A percentile compares a stretch with the other conserved stretches of the same genome.
These are phyloP conservation scores for Aaosphaeria arxii DNA, from an alignment of 2,329 filamentous ascomycete species.

Conservation along the genomic window DNA sequence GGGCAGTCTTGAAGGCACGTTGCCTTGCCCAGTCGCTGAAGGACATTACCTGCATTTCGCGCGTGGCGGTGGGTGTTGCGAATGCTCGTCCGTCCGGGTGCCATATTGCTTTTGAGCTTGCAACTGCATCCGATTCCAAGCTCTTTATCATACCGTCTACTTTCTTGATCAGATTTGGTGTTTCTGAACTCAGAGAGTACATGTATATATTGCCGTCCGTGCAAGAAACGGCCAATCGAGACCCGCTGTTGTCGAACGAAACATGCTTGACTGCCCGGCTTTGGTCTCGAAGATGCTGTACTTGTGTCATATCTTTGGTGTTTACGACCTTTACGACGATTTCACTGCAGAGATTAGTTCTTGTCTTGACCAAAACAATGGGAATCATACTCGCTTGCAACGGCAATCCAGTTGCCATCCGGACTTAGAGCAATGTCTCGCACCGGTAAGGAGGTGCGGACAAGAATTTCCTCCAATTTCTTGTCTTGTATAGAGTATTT, in stretches of 20 bases:
- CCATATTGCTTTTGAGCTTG: slow-evolving; percentile 75
- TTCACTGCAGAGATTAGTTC: slow-evolving; percentile 52
- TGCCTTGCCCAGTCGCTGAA: slow-evolving; percentile 87
- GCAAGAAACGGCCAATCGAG: slow-evolving; percentile 75
- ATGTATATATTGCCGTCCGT: slow-evolving; percentile 88
- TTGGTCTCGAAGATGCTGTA: slow-evolving; percentile 80
- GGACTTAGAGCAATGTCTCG: slow-evolving; percentile 80
- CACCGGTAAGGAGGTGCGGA: slow-evolving; percentile 80
- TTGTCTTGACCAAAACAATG: background rate
- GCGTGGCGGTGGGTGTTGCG: slow-evolving; percentile 75
- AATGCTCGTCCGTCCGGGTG: slow-evolving; percentile 94
- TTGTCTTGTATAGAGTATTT: slow-evolving; percentile 78
- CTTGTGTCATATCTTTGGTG: slow-evolving; percentile 70
- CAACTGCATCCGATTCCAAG: slow-evolving; percentile 73
- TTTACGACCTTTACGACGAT: slow-evolving; percentile 86
- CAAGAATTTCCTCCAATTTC: slow-evolving; percentile 75
- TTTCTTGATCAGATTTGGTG: slow-evolving; percentile 77
- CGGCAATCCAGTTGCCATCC: slow-evolving; percentile 83
- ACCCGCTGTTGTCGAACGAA: slow-evolving; percentile 78
- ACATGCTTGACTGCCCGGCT: slow-evolving; percentile 86
- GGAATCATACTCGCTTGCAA: slow-evolving; percentile 77
- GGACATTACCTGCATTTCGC: slow-evolving; percentile 80
- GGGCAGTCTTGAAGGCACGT: slow-evolving; percentile 72
- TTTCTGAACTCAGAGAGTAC: slow-evolving; percentile 75
- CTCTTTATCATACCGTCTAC: slow-evolving; percentile 82